A percentile compares a stretch with the other conserved stretches of the same genome.
Conservation (phyloP, 1,139 yeast species). For the Nakaseomyces delphensis region DNA sequence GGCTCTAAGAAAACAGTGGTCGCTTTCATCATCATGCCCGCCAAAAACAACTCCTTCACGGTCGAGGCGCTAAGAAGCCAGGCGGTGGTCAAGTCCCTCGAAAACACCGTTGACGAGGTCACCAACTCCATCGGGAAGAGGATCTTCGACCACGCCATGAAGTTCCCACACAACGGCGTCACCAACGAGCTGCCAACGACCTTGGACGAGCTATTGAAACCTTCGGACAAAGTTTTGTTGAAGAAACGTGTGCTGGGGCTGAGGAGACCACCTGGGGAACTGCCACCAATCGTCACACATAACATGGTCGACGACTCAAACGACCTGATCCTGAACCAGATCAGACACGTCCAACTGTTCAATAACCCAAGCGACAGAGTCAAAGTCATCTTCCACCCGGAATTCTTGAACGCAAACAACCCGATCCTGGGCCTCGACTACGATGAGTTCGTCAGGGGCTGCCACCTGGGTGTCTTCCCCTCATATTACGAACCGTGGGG, state of each 20-base stretch:
- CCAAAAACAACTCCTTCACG: constrained; percentile 85
- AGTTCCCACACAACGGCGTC: constrained; percentile 54
- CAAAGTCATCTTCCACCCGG: constrained; percentile 95
- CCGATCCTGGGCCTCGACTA: constrained; percentile 90
- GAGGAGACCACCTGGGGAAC: constrained; percentile 64
- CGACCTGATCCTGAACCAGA: constrained; percentile 88
- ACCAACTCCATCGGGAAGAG: constrained; percentile 83
- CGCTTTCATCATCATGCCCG: constrained; percentile 98
- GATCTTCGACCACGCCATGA: constrained; percentile 82
- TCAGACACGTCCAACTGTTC: constrained; percentile 84
- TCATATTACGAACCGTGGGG: constrained; percentile 99
- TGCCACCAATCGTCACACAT: constrained; percentile 97
- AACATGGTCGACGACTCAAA: constrained; percentile 88
- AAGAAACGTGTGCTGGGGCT: constrained; percentile 91
- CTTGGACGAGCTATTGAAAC: constrained; percentile 74
- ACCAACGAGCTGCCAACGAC: constrained; percentile 45
- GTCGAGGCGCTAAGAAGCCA: constrained; percentile 95
- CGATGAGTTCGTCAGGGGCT: constrained; percentile 96
- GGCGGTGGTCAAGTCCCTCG: constrained; percentile 88
- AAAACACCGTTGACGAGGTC: constrained; percentile 80
- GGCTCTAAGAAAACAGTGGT: constrained; percentile 89
- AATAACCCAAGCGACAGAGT: constrained; percentile 87
- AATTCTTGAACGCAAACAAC: constrained; percentile 87
- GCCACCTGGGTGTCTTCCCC: constrained; percentile 97
- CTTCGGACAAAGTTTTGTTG: constrained; percentile 80